These are phyloP conservation scores for Aspergillus indologenus DNA, from an alignment of 495 filamentous ascomycete genomes.

Conservation along the genomic window DNA sequence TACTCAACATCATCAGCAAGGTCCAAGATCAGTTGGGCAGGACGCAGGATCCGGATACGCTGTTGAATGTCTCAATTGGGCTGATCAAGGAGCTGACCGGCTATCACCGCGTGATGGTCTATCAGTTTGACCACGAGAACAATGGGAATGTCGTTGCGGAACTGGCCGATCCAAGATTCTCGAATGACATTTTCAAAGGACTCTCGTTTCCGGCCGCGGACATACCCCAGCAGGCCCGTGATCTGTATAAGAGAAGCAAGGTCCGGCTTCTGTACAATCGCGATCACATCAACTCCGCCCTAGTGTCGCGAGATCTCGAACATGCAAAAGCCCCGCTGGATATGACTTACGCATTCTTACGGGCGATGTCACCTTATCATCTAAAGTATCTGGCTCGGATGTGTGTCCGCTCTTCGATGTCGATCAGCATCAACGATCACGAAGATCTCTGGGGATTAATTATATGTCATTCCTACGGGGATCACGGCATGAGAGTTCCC, in stretches of 20 bases:
- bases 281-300: slow-evolving; percentile 53
- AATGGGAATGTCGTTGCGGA: slow-evolving; percentile 89
- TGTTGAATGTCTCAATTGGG: slow-evolving; percentile 37
- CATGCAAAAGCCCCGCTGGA: slow-evolving; percentile 80
- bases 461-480: slow-evolving; percentile 82
- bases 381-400: slow-evolving; percentile 89
- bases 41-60: slow-evolving; percentile 53
- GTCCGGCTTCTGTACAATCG: slow-evolving; percentile 42
- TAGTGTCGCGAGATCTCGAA: slow-evolving; percentile 74
- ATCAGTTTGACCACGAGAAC: slow-evolving; percentile 82
- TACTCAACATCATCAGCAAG: slow-evolving; percentile 76
- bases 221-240: slow-evolving; percentile 82
- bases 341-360: slow-evolving; percentile 79
- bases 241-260: slow-evolving; percentile 64
- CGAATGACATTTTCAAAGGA: slow-evolving; percentile 84
- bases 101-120: slow-evolving; percentile 91
- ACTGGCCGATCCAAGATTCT: slow-evolving; percentile 74
- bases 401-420: slow-evolving; percentile 89
- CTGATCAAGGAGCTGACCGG: slow-evolving; percentile 74
- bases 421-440: slow-evolving; percentile 86
- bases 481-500: slow-evolving; percentile 79
- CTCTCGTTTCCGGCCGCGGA: slow-evolving; percentile 90
- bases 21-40: slow-evolving; percentile 60
- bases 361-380: slow-evolving; percentile 84
- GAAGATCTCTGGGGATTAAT: slow-evolving; percentile 87